These are phyloP conservation scores for Seiridium unicorne DNA, from an alignment of 2,329 filamentous ascomycete species.

Conservation along the genomic window DNA sequence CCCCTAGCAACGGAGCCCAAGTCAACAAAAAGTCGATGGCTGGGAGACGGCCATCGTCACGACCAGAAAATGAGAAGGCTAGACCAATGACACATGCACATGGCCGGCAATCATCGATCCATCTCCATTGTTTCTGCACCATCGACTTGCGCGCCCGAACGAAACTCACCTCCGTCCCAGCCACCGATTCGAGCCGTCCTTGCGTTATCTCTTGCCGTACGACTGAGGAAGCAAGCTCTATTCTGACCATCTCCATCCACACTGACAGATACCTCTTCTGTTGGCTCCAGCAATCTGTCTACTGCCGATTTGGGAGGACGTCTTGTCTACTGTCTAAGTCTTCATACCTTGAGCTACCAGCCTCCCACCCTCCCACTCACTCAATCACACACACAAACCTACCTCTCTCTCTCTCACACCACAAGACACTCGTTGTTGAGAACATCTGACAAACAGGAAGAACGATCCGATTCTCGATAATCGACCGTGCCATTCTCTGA, in stretches of 20 bases:
- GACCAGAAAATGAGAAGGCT: conserved; percentile 6
- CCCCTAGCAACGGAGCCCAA: conserved; percentile 3
- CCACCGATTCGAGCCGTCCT: neutral
- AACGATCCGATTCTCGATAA: neutral
- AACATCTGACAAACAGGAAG: conserved; percentile 5
- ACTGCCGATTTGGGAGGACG: neutral
- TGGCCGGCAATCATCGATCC: neutral
- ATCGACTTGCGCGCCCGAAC: neutral
- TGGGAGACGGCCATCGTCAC: conserved; percentile 7
- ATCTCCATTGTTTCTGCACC: neutral
- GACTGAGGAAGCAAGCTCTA: neutral
- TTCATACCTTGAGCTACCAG: neutral
- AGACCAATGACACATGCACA: conserved; percentile 6
- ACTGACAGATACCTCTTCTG: too few species aligned
- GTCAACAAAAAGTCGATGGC: conserved; percentile 9
- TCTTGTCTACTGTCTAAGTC: conserved; percentile 1
- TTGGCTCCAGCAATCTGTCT: neutral
- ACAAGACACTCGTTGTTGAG: neutral
- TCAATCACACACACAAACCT: neutral
- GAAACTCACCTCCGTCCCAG: neutral
- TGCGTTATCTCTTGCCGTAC: neutral
- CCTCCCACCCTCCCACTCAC: neutral
- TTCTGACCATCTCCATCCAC: neutral
- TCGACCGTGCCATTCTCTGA: neutral
- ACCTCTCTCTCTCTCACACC: neutral